A percentile compares a stretch with the other conserved stretches of the same genome.
Evolutionary conservation across 352 stramenopile genomes (phyloP).

Genomic region (Phytophthora tentaculata): DNA sequence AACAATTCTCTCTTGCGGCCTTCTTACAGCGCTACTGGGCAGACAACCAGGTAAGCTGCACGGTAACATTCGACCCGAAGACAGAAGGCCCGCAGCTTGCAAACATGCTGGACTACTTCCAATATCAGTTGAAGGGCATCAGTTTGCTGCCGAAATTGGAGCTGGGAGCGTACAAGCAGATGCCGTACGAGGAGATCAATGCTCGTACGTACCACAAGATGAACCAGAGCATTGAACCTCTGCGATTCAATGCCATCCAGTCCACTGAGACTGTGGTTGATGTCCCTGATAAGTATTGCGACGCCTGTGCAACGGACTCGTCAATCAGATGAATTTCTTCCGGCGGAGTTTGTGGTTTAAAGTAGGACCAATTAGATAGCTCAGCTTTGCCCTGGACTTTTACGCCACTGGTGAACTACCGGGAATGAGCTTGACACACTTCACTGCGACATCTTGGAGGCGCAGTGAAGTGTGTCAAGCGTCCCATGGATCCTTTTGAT

Average conservation of each 20-base stretch:
- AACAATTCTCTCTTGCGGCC: slow-evolving; percentile 91
- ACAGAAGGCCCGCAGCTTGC: slow-evolving; percentile 81
- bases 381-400: too few relatives aligned
- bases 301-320: slow-evolving; percentile 41
- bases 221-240: slow-evolving; percentile 44
- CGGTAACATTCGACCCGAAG: slow-evolving; percentile 92
- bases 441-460: too few relatives aligned
- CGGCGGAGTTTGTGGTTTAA: too few relatives aligned
- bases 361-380: too few relatives aligned
- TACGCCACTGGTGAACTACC: too few relatives aligned
- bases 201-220: slow-evolving; percentile 67
- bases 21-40: slow-evolving; percentile 95
- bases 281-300: slow-evolving; percentile 67
- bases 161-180: slow-evolving; percentile 89
- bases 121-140: slow-evolving; percentile 95
- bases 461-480: too few relatives aligned
- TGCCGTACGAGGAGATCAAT: slow-evolving; percentile 92
- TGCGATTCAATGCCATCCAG: slow-evolving; percentile 50
- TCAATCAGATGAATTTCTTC: too few relatives aligned
- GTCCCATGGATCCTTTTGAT: background rate
- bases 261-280: slow-evolving; percentile 41
- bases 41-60: slow-evolving; percentile 95
- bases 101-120: slow-evolving; percentile 90
- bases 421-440: too few relatives aligned
- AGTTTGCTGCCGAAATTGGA: slow-evolving; percentile 87